Base-by-base conservation (phyloP, 2,329 filamentous ascomycete species). In the Myriangium duriaei region DNA sequence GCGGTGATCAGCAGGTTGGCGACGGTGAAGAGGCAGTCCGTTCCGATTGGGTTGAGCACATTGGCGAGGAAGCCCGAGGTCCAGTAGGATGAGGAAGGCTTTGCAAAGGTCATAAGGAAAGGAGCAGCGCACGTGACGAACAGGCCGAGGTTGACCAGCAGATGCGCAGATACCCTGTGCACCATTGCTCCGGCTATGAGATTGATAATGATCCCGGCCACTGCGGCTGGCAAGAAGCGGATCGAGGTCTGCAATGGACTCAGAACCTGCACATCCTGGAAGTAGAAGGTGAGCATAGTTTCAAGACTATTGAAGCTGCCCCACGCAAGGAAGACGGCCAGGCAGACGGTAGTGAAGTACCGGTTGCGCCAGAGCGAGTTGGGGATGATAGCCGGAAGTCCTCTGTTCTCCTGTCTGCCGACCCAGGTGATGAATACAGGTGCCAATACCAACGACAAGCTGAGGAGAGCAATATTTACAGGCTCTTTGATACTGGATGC, bases 291-390 rank as follows among this genome's bases (percentile, higher is more conserved):
- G 7, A 56, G 51, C n/a, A 61, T 54, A 42, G 58, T 52, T 43
- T 58, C 60, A 3, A 54, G 49, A 4, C 53, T 53, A 4, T 57
- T 59, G 11, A 55, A 59, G 1, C 57, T 61, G 24, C 56, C 51
- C 57, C 57, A 61, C 1, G 51, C 52, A 5, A 58, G 40, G 46
- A 61, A 60, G n/a, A 62, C 55, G 11, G 39, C 38, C 3, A 67
- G 46, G 47, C 74, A 79, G 13, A 74, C 66, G 16, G 57, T 63
- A 0, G 69, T 66, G 47, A 79, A 79, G 2, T 67, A 54, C 0
- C 54, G 51, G 31, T 73, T 76, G n/a, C 56, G 62, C 75, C 75
- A 79, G 0, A 79, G 54, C 0, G 64, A 67, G 49, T 79, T 78
- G 0, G 75, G 75, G 14, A 79, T 76, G 5, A 79, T 51, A 0